Conservation (phyloP, 1,284 basidiomycete genomes). For the Marasmius sp. region DNA sequence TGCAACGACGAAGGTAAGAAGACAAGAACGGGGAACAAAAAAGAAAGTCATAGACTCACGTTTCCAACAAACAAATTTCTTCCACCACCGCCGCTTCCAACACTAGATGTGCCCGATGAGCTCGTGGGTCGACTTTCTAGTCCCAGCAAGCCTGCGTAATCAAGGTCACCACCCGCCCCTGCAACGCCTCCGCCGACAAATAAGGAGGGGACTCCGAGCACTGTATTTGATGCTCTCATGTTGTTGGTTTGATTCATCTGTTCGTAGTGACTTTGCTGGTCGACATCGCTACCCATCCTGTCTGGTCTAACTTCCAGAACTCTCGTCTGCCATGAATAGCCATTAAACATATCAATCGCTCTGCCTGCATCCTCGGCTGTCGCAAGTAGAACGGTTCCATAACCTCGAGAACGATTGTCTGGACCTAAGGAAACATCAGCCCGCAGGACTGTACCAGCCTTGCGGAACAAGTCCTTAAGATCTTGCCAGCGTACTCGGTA, state of each 20-base stretch:
- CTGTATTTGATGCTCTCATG: neutral
- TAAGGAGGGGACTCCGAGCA: neutral
- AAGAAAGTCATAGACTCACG: conserved; percentile 36
- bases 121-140: conserved; percentile 14
- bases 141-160: conserved; percentile 23
- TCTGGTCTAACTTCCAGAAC: conserved; percentile 87
- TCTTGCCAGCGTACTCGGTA: conserved; percentile 99
- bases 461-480: conserved; percentile 94
- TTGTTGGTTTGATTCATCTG: neutral
- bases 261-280: conserved; percentile 20
- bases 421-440: conserved; percentile 93
- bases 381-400: conserved; percentile 91
- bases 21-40: conserved; percentile 4
- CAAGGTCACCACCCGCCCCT: conserved; percentile 20
- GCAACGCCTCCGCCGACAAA: neutral
- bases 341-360: conserved; percentile 89
- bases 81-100: conserved; percentile 20
- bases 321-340: conserved; percentile 90
- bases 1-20: conserved; percentile 3
- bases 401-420: conserved; percentile 90
- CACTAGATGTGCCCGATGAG: conserved; percentile 14
- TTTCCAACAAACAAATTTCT: conserved; percentile 76
- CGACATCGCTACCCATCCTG: conserved; percentile 61
- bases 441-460: conserved; percentile 90
- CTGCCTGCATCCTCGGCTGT: conserved; percentile 89